Evolutionary conservation across 2,329 filamentous ascomycete species (phyloP).

Genomic region (Colletotrichum sp.): DNA sequence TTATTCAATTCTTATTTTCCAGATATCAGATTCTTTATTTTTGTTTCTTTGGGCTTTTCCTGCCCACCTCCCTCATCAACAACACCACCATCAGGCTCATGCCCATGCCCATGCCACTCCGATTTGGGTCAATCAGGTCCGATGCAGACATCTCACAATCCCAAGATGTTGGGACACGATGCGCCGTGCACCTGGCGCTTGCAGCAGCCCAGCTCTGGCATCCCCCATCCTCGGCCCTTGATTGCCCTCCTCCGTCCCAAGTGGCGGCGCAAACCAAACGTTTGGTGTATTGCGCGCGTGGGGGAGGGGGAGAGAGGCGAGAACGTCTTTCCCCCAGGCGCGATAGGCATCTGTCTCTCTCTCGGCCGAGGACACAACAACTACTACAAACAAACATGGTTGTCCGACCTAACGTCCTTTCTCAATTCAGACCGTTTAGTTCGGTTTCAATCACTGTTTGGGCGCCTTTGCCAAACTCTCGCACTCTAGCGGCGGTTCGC

Average conservation of each 20-base stretch:
- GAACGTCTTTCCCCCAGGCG: neutral
- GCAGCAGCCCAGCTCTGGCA: neutral
- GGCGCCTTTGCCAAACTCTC: neutral
- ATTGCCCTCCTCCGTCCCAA: neutral
- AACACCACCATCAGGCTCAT: neutral
- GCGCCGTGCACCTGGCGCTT: neutral
- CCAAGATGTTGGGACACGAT: neutral
- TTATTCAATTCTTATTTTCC: neutral
- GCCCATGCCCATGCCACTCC: neutral
- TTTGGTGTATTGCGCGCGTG: neutral
- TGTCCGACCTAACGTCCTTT: neutral
- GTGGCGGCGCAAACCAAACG: neutral
- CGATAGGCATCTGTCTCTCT: neutral
- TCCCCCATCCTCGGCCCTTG: neutral
- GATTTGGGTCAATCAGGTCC: conserved; percentile 6
- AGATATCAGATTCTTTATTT: neutral
- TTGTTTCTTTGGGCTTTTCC: neutral
- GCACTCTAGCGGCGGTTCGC: neutral
- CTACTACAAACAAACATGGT: neutral
- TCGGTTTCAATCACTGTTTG: neutral
- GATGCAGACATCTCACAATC: neutral
- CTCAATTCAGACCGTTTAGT: neutral
- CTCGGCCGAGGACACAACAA: neutral
- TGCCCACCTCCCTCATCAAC: neutral
- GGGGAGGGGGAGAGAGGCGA: neutral